Evolutionary conservation across 2,329 filamentous ascomycete genomes (phyloP).

Genomic region (Epichloe sp.): DNA sequence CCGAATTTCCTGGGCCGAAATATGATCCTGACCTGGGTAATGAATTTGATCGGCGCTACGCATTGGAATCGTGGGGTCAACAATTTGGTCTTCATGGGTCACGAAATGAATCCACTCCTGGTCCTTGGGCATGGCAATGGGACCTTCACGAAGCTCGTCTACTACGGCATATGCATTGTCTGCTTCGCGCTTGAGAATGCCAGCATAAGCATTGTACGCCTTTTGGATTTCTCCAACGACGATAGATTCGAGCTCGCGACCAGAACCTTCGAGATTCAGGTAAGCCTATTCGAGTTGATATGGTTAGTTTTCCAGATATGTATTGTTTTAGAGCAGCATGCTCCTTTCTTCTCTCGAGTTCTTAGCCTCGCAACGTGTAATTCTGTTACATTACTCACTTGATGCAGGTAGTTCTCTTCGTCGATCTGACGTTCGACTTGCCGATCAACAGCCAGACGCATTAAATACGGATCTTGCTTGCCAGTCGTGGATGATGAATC

Average conservation of each 20-base stretch:
- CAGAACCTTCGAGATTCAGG: slow-evolving; percentile 85
- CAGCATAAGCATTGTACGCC: slow-evolving; percentile 86
- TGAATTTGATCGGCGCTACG: slow-evolving; percentile 70
- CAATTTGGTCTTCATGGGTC: slow-evolving; percentile 67
- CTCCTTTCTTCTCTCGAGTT: not conserved
- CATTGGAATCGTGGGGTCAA: slow-evolving; percentile 70
- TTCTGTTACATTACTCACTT: slow-evolving; percentile 38
- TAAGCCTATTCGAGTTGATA: slow-evolving; percentile 50
- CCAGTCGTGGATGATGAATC: slow-evolving; percentile 62
- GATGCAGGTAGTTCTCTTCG: slow-evolving; percentile 93
- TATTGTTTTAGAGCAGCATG: not conserved
- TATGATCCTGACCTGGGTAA: slow-evolving; percentile 82
- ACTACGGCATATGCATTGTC: slow-evolving; percentile 67
- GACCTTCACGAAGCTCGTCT: slow-evolving; percentile 70
- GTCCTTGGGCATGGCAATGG: slow-evolving; percentile 87
- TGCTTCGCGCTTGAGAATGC: slow-evolving; percentile 81
- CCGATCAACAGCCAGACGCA: slow-evolving; percentile 73
- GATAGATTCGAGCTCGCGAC: slow-evolving; percentile 88
- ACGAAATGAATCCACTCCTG: slow-evolving; percentile 83
- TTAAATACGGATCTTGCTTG: slow-evolving; percentile 83
- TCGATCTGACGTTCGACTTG: slow-evolving; percentile 88
- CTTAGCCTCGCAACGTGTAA: not conserved
- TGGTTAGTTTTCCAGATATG: not conserved
- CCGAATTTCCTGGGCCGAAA: slow-evolving; percentile 68
- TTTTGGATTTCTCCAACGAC: slow-evolving; percentile 97